Conservation (phyloP, 495 filamentous ascomycete genomes). For the Penicilliopsis zonata region DNA sequence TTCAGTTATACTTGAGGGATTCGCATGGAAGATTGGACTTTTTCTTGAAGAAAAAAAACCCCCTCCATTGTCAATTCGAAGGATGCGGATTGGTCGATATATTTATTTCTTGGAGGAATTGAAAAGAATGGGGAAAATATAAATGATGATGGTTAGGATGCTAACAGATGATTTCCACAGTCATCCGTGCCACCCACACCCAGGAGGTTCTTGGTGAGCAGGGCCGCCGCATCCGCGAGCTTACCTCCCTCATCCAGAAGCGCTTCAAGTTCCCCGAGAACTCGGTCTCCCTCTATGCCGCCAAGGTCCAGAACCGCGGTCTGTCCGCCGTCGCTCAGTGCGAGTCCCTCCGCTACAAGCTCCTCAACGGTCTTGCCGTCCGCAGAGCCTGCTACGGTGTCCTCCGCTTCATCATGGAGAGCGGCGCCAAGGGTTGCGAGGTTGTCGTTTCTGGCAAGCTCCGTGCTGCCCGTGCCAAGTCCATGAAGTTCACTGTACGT, state of each 20-base stretch:
- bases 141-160: slow-evolving; percentile 9
- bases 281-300: slow-evolving; percentile 98
- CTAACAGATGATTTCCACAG: slow-evolving; percentile 34
- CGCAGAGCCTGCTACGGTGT: slow-evolving; percentile 98
- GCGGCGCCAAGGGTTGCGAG: slow-evolving; percentile 97
- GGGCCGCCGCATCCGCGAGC: slow-evolving; percentile 97
- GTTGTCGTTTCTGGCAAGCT: slow-evolving; percentile 99
- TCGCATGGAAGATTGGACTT: too few species aligned
- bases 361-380: slow-evolving; percentile 97
- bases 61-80: too few species aligned
- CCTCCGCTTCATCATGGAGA: slow-evolving; percentile 99
- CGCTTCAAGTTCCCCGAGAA: slow-evolving; percentile 99
- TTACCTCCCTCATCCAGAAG: slow-evolving; percentile 99
- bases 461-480: slow-evolving; percentile 95
- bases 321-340: slow-evolving; percentile 99
- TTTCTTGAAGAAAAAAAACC: too few species aligned
- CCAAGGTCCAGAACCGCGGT: slow-evolving; percentile 99
- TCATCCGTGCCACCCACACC: slow-evolving; percentile 99
- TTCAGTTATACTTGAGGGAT: too few species aligned
- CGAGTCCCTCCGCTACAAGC: slow-evolving; percentile 99
- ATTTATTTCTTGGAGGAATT: too few species aligned
- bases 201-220: slow-evolving; percentile 99
- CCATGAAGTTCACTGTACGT: slow-evolving; percentile 98
- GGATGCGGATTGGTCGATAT: too few species aligned
- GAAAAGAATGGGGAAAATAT: slow-evolving; percentile 1